Evolutionary conservation across 129 eudicot genomes (phyloP).

Genomic region (Artemisia tridentata): DNA sequence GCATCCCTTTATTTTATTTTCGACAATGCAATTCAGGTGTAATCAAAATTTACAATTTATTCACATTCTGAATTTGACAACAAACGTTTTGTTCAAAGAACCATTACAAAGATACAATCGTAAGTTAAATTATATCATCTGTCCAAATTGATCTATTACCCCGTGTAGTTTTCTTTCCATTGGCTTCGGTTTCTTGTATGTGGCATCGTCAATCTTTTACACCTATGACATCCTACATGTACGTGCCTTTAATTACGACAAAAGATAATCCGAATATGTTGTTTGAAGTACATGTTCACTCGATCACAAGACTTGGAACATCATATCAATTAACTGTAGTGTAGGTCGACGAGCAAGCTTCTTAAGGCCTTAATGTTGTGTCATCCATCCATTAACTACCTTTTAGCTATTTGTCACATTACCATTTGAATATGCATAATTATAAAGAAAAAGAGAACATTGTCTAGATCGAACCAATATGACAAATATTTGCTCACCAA

Average conservation of each 20-base stretch:
- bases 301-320: neutral
- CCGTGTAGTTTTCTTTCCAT: no score
- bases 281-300: no score
- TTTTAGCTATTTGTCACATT: neutral
- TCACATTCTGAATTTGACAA: neutral
- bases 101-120: neutral
- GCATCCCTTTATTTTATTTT: no score
- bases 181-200: no score
- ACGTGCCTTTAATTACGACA: no score
- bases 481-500: conserved; percentile 34
- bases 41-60: no score
- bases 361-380: neutral
- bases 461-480: conserved; percentile 21
- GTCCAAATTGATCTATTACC: neutral
- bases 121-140: neutral
- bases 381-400: neutral
- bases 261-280: no score
- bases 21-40: no score
- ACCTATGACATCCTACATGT: no score
- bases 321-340: neutral
- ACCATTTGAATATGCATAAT: neutral
- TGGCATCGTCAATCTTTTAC: no score
- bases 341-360: neutral
- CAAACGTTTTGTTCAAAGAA: neutral
- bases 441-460: neutral